Percentiles rank a stretch among this genome's conserved stretches.
phyloP scores from a whole-genome alignment of 257 asterid species.

The Cinchona pubescens region DNA sequence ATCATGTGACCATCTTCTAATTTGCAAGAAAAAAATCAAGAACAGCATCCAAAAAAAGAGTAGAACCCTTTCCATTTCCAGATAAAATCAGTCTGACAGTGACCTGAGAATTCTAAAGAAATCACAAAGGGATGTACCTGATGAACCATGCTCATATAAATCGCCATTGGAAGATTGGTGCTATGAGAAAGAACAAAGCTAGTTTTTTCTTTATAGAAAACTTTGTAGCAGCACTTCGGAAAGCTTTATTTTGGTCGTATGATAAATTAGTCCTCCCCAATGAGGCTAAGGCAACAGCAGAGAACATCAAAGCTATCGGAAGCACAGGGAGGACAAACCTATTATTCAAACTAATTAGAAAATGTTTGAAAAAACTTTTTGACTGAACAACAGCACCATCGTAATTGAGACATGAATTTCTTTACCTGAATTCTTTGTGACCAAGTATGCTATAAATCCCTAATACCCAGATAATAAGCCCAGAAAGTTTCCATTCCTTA shows the following conservation, averaged over 20 bases:
- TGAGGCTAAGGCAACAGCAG: slow-evolving; percentile 68
- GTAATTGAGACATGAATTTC: background rate
- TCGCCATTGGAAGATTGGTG: slow-evolving; percentile 91
- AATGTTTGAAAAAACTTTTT: slow-evolving; percentile 31
- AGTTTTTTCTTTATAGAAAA: slow-evolving; percentile 37
- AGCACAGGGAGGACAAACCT: slow-evolving; percentile 98
- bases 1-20: background rate
- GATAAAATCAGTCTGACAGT: background rate
- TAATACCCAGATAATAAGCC: slow-evolving; percentile 79
- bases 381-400: slow-evolving; percentile 20
- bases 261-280: slow-evolving; percentile 30
- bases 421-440: slow-evolving; percentile 97
- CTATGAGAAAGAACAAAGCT: slow-evolving; percentile 52
- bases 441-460: slow-evolving; percentile 87
- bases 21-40: background rate
- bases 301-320: slow-evolving; percentile 83
- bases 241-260: slow-evolving; percentile 28
- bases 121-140: slow-evolving; percentile 51
- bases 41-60: background rate
- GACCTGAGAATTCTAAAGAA: background rate
- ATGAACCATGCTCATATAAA: slow-evolving; percentile 90
- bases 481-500: slow-evolving; percentile 72
- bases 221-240: slow-evolving; percentile 24
- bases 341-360: slow-evolving; percentile 43
- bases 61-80: background rate